These are phyloP conservation scores for Chaetoceros muelleri DNA, from an alignment of 108 stramenopile genomes.

Conservation along the genomic window DNA sequence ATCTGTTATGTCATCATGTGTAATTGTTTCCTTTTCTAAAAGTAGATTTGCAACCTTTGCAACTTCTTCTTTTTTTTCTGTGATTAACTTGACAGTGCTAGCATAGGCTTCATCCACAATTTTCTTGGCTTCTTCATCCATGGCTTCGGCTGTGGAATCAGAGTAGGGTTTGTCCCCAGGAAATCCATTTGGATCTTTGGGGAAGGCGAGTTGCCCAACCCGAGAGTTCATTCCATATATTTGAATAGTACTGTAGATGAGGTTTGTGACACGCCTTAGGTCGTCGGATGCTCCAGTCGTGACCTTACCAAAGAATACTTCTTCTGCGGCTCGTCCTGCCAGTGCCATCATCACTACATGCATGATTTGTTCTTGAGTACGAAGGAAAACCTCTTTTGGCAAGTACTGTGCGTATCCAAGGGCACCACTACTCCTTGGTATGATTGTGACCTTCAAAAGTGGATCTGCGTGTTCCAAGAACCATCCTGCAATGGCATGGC, in stretches of 20 bases:
- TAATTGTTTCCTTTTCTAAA: constrained; percentile 94
- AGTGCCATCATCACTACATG: constrained; percentile 96
- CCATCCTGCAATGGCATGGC: constrained; percentile 94
- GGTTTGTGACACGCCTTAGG: constrained; percentile 84
- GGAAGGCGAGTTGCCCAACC: constrained; percentile 90
- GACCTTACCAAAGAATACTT: constrained; percentile 88
- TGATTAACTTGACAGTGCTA: constrained; percentile 68
- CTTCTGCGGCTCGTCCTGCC: constrained; percentile 90
- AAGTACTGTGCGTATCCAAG: constrained; percentile 96
- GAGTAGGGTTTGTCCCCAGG: constrained; percentile 87
- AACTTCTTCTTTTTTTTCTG: constrained; percentile 69
- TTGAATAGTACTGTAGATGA: constrained; percentile 89
- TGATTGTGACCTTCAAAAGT: constrained; percentile 93
- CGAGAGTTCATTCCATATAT: constrained; percentile 92
- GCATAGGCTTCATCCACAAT: constrained; percentile 88
- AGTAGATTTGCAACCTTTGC: constrained; percentile 75
- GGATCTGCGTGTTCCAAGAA: constrained; percentile 96
- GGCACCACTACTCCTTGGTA: constrained; percentile 84
- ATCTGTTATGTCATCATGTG: constrained; percentile 88
- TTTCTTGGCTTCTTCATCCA: constrained; percentile 90
- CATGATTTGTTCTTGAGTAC: constrained; percentile 83
- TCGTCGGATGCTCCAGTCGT: constrained; percentile 96
- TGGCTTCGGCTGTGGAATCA: constrained; percentile 88
- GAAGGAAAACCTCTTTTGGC: constrained; percentile 85
- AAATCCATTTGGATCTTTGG: constrained; percentile 57